Evolutionary conservation across 2,329 filamentous ascomycete species (phyloP).

Genomic region (Verticillium nubilum): DNA sequence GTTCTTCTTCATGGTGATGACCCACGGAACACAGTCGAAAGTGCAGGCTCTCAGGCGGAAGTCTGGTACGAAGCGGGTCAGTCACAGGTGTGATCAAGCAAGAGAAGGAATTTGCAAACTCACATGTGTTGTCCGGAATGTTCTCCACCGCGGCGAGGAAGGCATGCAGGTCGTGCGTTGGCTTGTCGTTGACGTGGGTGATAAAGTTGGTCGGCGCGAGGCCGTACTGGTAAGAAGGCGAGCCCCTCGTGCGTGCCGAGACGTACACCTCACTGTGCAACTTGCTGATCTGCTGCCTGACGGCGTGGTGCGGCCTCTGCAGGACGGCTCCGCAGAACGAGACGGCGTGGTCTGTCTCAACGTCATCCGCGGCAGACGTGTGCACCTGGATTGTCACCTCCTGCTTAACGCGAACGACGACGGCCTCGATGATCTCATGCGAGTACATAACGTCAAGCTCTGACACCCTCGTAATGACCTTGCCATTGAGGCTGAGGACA

Average conservation of each 20-base stretch:
- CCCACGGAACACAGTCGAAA: constrained; percentile 97
- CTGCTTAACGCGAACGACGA: constrained; percentile 79
- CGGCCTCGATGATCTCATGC: constrained; percentile 73
- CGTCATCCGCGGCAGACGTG: constrained; percentile 81
- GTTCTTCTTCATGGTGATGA: constrained; percentile 99
- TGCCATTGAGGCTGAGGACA: constrained; percentile 82
- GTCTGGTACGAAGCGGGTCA: constrained; percentile 39
- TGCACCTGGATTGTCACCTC: constrained; percentile 73
- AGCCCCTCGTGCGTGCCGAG: constrained; percentile 76
- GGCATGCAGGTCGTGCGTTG: constrained; percentile 73
- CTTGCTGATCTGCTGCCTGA: constrained; percentile 94
- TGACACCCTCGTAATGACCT: constrained; percentile 86
- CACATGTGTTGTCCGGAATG: constrained; percentile 92
- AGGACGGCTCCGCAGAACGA: constrained; percentile 93
- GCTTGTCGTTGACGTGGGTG: constrained; percentile 85
- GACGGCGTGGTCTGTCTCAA: constrained; percentile 88
- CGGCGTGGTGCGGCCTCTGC: constrained; percentile 90
- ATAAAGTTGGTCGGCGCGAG: constrained; percentile 97
- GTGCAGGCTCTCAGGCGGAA: constrained; percentile 97
- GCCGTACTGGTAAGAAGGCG: constrained; percentile 82
- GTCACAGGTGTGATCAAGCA: not conserved
- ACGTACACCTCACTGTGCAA: constrained; percentile 96
- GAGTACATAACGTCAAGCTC: constrained; percentile 97
- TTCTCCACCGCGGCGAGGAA: constrained; percentile 79
- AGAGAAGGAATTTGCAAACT: constrained; percentile 20